Conservation (phyloP, 2,329 filamentous ascomycete genomes). For the Venturia aucupariae region DNA sequence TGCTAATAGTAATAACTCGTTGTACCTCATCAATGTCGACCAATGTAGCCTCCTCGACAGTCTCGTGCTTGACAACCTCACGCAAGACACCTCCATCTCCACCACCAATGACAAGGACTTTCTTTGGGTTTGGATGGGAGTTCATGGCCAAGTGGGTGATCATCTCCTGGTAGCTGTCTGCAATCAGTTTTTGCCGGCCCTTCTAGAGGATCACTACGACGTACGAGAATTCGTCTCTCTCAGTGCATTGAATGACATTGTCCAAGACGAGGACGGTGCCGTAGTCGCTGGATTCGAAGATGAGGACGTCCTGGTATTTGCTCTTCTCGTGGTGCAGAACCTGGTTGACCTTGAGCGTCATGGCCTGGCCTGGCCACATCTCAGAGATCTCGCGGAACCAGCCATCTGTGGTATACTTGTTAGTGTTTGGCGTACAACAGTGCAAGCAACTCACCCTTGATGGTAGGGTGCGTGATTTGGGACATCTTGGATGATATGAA, state of each 20-base stretch:
- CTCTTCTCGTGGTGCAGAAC: constrained; percentile 98
- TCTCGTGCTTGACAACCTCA: constrained; percentile 98
- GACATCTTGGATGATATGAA: constrained; percentile 42
- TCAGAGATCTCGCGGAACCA: constrained; percentile 99
- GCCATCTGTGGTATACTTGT: constrained; percentile 59
- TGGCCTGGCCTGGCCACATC: constrained; percentile 99
- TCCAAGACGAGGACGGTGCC: constrained; percentile 94
- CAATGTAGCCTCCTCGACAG: constrained; percentile 88
- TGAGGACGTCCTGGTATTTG: constrained; percentile 96
- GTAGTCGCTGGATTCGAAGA: constrained; percentile 97
- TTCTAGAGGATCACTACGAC: constrained; percentile 19
- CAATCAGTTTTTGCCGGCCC: constrained; percentile 1
- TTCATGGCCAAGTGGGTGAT: constrained; percentile 98
- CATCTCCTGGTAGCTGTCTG: constrained; percentile 86
- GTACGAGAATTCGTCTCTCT: constrained; percentile 93
- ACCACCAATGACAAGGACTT: constrained; percentile 94
- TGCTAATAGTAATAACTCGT: background rate
- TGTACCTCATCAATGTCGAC: constrained; percentile 76
- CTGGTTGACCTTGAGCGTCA: constrained; percentile 87
- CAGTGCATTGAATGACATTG: constrained; percentile 98
- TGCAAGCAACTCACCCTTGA: constrained; percentile 50
- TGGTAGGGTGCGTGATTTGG: constrained; percentile 66
- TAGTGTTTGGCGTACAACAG: constrained; percentile 5
- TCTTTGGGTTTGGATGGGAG: constrained; percentile 96
- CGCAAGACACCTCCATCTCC: constrained; percentile 96